phyloP scores from a whole-genome alignment of 768 basidiomycete genomes.

The Pholiota microspora region DNA sequence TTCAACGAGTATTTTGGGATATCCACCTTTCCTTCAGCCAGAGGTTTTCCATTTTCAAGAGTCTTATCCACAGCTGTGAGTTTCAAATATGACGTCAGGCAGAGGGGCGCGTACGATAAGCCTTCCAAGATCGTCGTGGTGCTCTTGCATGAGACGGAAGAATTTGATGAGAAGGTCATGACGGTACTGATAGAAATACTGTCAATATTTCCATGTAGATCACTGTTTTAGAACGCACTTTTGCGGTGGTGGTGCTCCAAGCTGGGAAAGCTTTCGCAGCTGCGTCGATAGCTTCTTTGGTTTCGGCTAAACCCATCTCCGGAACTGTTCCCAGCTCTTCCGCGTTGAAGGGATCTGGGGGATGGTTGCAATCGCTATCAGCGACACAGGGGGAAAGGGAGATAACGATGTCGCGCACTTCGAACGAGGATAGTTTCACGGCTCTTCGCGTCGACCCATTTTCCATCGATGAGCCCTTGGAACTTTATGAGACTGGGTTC shows the following conservation, averaged over 20 bases:
- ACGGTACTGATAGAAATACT: slow-evolving; percentile 72
- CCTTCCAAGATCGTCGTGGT: slow-evolving; percentile 83
- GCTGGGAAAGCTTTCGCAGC: slow-evolving; percentile 78
- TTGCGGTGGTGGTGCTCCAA: slow-evolving; percentile 88
- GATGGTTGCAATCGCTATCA: background rate
- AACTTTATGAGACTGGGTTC: slow-evolving; percentile 74
- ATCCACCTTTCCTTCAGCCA: slow-evolving; percentile 75
- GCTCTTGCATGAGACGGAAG: slow-evolving; percentile 73
- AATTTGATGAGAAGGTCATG: slow-evolving; percentile 85
- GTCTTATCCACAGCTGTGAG: slow-evolving; percentile 47
- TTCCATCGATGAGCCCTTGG: slow-evolving; percentile 78
- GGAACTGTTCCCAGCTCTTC: slow-evolving; percentile 83
- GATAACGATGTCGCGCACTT: slow-evolving; percentile 49
- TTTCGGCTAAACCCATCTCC: slow-evolving; percentile 86
- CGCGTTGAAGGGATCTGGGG: slow-evolving; percentile 82
- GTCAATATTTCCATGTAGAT: too few relatives aligned
- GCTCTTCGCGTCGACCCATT: slow-evolving; percentile 81
- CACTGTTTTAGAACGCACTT: slow-evolving; percentile 58
- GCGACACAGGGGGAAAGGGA: background rate
- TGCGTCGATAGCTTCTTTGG: slow-evolving; percentile 79
- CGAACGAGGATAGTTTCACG: slow-evolving; percentile 71
- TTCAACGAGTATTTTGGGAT: background rate
- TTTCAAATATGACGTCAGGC: slow-evolving; percentile 10
- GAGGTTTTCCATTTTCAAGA: slow-evolving; percentile 92
- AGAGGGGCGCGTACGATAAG: slow-evolving; percentile 59